A percentile compares a stretch with the other conserved stretches of the same genome.
Conservation (phyloP, 2,329 filamentous ascomycete species). For the Calonectria multiphialidica region DNA sequence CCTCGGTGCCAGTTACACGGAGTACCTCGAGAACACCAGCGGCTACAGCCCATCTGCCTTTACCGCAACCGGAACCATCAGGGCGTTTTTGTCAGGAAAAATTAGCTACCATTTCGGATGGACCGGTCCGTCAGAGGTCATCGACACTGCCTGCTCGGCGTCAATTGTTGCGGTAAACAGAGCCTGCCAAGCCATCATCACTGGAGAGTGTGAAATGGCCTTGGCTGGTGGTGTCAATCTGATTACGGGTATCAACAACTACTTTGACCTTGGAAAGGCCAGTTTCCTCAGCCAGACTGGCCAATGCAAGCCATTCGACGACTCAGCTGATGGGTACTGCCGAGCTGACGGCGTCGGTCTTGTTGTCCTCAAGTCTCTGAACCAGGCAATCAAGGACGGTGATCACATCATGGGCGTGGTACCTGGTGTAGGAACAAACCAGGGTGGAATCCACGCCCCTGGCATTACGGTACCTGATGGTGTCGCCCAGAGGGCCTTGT, state of each 20-base stretch:
- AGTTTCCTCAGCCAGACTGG: constrained; percentile 38
- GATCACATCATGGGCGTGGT: constrained; percentile 83
- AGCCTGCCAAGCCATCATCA: constrained; percentile 46
- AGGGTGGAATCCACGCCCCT: constrained; percentile 84
- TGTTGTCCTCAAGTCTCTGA: constrained; percentile 81
- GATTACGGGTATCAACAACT: constrained; percentile 45
- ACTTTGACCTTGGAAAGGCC: constrained; percentile 35
- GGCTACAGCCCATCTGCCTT: constrained; percentile 38
- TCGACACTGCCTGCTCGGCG: constrained; percentile 55
- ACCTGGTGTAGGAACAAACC: constrained; percentile 80
- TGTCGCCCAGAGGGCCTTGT: constrained; percentile 79
- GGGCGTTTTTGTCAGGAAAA: constrained; percentile 48
- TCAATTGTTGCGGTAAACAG: constrained; percentile 50
- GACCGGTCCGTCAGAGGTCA: constrained; percentile 49
- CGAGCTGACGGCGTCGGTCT: constrained; percentile 82
- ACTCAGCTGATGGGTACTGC: constrained; percentile 85
- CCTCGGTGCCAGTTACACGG: constrained; percentile 12
- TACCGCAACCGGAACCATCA: constrained; percentile 50
- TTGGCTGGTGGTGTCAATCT: constrained; percentile 55
- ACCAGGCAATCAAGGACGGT: constrained; percentile 80
- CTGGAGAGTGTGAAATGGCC: constrained; percentile 48
- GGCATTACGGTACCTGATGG: constrained; percentile 83
- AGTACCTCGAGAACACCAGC: constrained; percentile 22
- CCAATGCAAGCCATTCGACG: constrained; percentile 73
- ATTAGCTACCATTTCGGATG: constrained; percentile 54